Evolutionary conservation across 2,329 filamentous ascomycete genomes (phyloP).

Genomic region (Ophiostoma pallidulum): DNA sequence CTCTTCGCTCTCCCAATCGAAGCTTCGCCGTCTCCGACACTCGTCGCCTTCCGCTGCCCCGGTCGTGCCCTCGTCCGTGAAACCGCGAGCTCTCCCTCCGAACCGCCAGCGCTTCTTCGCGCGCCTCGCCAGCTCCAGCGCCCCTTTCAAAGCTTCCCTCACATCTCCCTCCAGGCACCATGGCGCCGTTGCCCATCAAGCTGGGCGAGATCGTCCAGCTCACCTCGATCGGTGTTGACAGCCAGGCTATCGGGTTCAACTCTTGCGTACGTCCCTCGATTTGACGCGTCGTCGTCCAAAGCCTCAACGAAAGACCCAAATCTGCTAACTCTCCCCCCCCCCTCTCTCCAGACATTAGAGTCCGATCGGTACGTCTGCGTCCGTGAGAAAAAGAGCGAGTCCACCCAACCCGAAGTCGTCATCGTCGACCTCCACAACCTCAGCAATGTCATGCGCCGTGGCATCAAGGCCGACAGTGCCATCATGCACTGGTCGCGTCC

Average conservation of each 20-base stretch:
- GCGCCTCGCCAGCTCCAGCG: background rate
- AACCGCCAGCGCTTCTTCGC: no score
- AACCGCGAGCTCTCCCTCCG: no score
- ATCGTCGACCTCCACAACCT: constrained; percentile 96
- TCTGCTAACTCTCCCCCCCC: constrained; percentile 11
- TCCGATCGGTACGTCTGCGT: constrained; percentile 96
- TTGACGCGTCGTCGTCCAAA: no score
- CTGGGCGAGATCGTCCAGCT: constrained; percentile 34
- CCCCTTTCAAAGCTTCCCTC: background rate
- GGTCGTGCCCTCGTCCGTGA: no score
- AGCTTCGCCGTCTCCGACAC: background rate
- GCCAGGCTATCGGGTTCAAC: constrained; percentile 65
- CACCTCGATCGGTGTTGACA: constrained; percentile 28
- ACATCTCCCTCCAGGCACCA: constrained; percentile 17
- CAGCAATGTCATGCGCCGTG: constrained; percentile 88
- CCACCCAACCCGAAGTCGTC: constrained; percentile 82
- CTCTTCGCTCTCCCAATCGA: background rate
- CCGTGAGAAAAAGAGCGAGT: constrained; percentile 82
- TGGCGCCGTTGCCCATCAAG: constrained; percentile 31
- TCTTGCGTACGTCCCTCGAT: constrained; percentile 57
- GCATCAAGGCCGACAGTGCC: constrained; percentile 98
- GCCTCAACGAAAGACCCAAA: no score
- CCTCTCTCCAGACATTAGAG: constrained; percentile 69
- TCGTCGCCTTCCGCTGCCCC: no score
- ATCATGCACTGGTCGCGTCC: constrained; percentile 98